phyloP scores from a whole-genome alignment of 2,329 filamentous ascomycete species.

The Fusarium sp. region DNA sequence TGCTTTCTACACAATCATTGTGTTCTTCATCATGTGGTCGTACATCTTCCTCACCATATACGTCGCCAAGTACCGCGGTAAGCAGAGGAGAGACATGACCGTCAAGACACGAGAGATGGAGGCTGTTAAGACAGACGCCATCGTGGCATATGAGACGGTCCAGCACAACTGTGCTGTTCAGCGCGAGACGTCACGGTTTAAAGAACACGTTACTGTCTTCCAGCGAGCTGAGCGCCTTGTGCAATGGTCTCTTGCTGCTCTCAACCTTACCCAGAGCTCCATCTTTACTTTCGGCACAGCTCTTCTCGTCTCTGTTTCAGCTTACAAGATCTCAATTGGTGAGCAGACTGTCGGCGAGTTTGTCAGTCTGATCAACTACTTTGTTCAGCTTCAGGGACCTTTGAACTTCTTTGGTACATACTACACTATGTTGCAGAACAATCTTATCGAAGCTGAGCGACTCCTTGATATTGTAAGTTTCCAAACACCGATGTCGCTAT shows the following conservation, averaged over 20 bases:
- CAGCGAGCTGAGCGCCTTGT: slow-evolving; percentile 55
- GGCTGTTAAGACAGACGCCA: slow-evolving; percentile 61
- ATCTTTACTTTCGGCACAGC: slow-evolving; percentile 72
- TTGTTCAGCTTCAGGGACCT: slow-evolving; percentile 70
- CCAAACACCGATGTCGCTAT: fast-evolving
- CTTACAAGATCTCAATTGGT: slow-evolving; percentile 69
- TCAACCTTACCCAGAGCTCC: slow-evolving; percentile 72
- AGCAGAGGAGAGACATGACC: slow-evolving; percentile 59
- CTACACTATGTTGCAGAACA: slow-evolving; percentile 60
- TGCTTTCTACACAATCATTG: slow-evolving; percentile 60
- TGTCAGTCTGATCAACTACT: slow-evolving; percentile 67
- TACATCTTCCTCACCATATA: slow-evolving; percentile 65
- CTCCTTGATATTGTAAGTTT: slow-evolving; percentile 56
- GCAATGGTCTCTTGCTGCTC: slow-evolving; percentile 52
- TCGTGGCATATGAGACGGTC: slow-evolving; percentile 66
- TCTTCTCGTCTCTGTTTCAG: slow-evolving; percentile 70
- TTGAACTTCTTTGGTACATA: slow-evolving; percentile 70
- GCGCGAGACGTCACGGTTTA: slow-evolving; percentile 69
- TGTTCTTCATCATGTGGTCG: slow-evolving; percentile 61
- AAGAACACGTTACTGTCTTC: slow-evolving; percentile 62
- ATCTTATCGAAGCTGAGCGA: slow-evolving; percentile 59
- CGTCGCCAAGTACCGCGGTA: slow-evolving; percentile 60
- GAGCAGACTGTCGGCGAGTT: slow-evolving; percentile 67
- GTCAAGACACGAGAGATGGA: slow-evolving; percentile 60
- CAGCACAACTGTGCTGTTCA: slow-evolving; percentile 73